Conservation (phyloP, 768 basidiomycete genomes). For the Auriscalpium microsporum region DNA sequence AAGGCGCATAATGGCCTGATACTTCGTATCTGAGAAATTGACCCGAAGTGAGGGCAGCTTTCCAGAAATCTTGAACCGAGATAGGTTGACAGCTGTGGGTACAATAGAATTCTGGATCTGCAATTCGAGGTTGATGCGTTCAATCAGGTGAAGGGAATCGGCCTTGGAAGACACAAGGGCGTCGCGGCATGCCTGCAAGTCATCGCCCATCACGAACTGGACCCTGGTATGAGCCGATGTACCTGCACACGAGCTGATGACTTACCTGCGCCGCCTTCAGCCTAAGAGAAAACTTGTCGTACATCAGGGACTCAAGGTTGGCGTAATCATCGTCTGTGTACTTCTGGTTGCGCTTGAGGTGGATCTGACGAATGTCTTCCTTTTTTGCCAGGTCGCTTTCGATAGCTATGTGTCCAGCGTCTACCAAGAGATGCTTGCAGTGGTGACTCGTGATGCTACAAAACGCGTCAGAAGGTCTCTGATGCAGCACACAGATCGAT, state of each 20-base stretch:
- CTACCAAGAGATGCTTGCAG: conserved; percentile 84
- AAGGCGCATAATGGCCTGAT: conserved; percentile 85
- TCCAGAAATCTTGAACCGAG: conserved; percentile 86
- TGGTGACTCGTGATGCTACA: conserved; percentile 50
- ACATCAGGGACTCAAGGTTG: conserved; percentile 87
- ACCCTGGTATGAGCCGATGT: background rate
- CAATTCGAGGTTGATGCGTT: conserved; percentile 85
- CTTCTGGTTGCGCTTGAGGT: conserved; percentile 73
- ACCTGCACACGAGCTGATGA: background rate
- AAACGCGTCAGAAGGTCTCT: conserved; percentile 3
- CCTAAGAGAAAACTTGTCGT: conserved; percentile 78
- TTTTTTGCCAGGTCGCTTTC: conserved; percentile 87
- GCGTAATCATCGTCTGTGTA: conserved; percentile 85
- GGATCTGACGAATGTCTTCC: conserved; percentile 64
- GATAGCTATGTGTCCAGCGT: conserved; percentile 94
- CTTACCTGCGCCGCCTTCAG: conserved; percentile 84
- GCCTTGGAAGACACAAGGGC: conserved; percentile 55
- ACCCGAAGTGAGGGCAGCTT: conserved; percentile 80
- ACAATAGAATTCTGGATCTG: conserved; percentile 91
- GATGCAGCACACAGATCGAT: background rate
- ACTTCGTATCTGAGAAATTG: conserved; percentile 87
- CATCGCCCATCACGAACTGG: conserved; percentile 84
- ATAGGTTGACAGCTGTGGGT: conserved; percentile 68
- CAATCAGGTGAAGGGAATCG: conserved; percentile 76
- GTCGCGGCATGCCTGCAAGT: conserved; percentile 70